Conservation (phyloP, 768 basidiomycete genomes). For the Thelephora ganbajun region DNA sequence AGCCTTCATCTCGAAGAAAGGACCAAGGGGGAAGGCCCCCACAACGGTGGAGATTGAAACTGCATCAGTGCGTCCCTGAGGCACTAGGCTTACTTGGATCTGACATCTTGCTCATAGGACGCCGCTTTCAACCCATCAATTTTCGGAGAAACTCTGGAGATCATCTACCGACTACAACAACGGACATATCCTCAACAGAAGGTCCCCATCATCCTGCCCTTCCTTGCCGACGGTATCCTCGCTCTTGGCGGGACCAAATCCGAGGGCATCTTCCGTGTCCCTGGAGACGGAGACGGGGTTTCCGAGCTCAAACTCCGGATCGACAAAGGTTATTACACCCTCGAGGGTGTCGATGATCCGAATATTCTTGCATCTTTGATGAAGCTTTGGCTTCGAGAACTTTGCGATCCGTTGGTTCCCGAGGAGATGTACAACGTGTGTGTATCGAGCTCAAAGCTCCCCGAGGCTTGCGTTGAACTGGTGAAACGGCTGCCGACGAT, state of each 20-base stretch:
- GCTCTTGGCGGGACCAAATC: slow-evolving; percentile 72
- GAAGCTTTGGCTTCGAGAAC: slow-evolving; percentile 89
- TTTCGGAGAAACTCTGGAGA: slow-evolving; percentile 82
- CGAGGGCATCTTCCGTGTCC: slow-evolving; percentile 89
- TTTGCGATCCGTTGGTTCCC: slow-evolving; percentile 85
- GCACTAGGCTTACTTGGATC: background rate
- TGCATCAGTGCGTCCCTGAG: slow-evolving; percentile 45
- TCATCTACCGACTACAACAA: slow-evolving; percentile 72
- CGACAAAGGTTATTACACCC: slow-evolving; percentile 81
- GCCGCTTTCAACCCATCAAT: slow-evolving; percentile 93
- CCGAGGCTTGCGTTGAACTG: slow-evolving; percentile 58
- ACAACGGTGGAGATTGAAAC: slow-evolving; percentile 80
- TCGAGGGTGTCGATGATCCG: slow-evolving; percentile 83
- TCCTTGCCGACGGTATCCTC: slow-evolving; percentile 85
- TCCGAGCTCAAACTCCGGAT: slow-evolving; percentile 82
- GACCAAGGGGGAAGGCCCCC: slow-evolving; percentile 77
- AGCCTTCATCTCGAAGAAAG: slow-evolving; percentile 61
- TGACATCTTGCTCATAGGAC: slow-evolving; percentile 33
- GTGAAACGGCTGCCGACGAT: slow-evolving; percentile 70
- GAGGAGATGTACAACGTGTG: slow-evolving; percentile 88
- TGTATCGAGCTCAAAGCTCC: slow-evolving; percentile 51
- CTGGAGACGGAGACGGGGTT: slow-evolving; percentile 82
- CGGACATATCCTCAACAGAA: slow-evolving; percentile 74
- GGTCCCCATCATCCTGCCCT: slow-evolving; percentile 87
- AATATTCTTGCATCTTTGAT: slow-evolving; percentile 81